A percentile compares a stretch with the other conserved stretches of the same genome.
Evolutionary conservation across 2,329 filamentous ascomycete genomes (phyloP).

Genomic region (Colletotrichum euphorbiae): DNA sequence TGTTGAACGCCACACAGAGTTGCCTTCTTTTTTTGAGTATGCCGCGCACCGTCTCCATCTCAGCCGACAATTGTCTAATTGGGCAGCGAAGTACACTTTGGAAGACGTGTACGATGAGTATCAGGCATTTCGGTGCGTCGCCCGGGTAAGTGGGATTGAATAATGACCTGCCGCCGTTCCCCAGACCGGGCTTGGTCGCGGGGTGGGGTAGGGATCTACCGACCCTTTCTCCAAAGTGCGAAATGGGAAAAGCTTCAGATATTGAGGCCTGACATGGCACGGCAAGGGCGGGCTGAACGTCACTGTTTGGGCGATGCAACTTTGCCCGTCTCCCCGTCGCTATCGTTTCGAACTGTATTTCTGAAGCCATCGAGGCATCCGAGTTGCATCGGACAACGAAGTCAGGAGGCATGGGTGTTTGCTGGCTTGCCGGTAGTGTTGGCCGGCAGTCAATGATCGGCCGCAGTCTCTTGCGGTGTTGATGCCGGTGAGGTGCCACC

Average conservation of each 20-base stretch:
- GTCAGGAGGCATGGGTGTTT: slow-evolving; percentile 26
- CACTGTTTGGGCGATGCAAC: neutral
- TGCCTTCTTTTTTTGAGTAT: slow-evolving; percentile 15
- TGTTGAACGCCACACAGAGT: slow-evolving; percentile 30
- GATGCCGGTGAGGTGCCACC: slow-evolving; percentile 10
- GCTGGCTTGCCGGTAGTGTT: neutral
- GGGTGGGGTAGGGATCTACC: neutral
- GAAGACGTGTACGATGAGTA: neutral
- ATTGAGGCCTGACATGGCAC: neutral
- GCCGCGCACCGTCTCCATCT: slow-evolving; percentile 1
- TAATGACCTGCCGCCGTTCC: neutral
- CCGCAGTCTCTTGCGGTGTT: neutral
- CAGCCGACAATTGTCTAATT: slow-evolving; percentile 31
- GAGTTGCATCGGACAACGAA: slow-evolving; percentile 15
- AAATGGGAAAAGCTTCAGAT: neutral
- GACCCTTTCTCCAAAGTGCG: neutral
- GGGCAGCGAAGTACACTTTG: slow-evolving; percentile 14
- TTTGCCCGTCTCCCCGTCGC: neutral
- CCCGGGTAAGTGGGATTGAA: neutral
- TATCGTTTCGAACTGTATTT: neutral
- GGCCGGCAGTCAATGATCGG: neutral
- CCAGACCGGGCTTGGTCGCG: neutral
- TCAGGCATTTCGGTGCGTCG: neutral
- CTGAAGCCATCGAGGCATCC: neutral
- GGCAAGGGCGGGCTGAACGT: neutral